A percentile compares a stretch with the other conserved stretches of the same genome.
These are phyloP conservation scores for Backusella liffmaniae DNA, from an alignment of 192 early-diverging fungal species.

Conservation along the genomic window DNA sequence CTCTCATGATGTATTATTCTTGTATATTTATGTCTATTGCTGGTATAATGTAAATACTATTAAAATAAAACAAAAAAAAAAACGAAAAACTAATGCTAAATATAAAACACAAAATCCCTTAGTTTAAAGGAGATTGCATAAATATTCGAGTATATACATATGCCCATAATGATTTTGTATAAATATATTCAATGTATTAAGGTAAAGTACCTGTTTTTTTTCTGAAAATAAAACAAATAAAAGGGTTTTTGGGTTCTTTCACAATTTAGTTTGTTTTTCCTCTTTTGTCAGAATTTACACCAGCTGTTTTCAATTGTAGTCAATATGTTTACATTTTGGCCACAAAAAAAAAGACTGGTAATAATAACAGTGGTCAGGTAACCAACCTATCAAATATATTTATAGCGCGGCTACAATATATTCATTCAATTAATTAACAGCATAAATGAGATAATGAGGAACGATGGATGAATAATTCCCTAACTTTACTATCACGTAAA, in stretches of 20 bases:
- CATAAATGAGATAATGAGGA: background rate
- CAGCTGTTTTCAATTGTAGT: no score
- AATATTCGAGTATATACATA: background rate
- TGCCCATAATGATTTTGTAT: background rate
- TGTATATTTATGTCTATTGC: background rate
- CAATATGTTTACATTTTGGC: background rate
- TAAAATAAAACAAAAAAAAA: background rate
- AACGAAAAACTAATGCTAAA: background rate
- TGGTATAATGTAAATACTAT: background rate
- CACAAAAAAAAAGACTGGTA: no score
- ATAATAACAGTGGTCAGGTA: no score
- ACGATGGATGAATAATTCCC: background rate
- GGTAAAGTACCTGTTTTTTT: background rate
- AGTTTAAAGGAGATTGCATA: conserved; percentile 1
- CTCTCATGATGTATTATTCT: background rate
- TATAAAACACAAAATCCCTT: background rate
- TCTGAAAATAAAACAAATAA: background rate
- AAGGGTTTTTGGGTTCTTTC: background rate
- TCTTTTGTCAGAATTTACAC: no score
- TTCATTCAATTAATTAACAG: no score
- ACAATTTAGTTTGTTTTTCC: background rate
- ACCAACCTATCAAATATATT: no score
- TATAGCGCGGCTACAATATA: no score
- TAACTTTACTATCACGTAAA: background rate
- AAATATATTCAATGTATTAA: background rate